Percentiles rank a stretch among this genome's conserved stretches.
These are phyloP conservation scores for Chaetomium strumarium DNA, from an alignment of 2,329 filamentous ascomycete genomes.

Conservation along the genomic window DNA sequence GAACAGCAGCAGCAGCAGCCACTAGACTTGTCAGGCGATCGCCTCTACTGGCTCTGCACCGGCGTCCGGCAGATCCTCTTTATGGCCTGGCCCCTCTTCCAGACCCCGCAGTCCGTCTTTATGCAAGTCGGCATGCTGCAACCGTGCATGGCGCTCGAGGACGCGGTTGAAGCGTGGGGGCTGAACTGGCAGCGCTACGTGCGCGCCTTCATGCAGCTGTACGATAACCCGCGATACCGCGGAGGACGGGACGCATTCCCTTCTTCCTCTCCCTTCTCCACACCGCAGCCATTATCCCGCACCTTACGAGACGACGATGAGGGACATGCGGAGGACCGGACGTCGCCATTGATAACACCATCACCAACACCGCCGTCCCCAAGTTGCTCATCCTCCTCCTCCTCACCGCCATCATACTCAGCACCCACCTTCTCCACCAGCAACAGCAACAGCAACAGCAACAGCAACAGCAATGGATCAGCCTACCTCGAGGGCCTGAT, in stretches of 20 bases:
- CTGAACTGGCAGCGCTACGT: conserved; percentile 17
- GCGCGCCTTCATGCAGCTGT: conserved; percentile 22
- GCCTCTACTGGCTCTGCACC: conserved; percentile 27
- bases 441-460: background rate
- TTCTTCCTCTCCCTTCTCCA: no score
- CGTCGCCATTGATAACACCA: no score
- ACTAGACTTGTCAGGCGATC: conserved; percentile 25
- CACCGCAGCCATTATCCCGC: no score
- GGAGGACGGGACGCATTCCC: background rate
- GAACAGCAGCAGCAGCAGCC: background rate
- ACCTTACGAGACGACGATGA: no score
- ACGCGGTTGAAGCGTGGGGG: conserved; percentile 16
- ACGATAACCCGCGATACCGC: conserved; percentile 22
- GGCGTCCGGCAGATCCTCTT: conserved; percentile 28
- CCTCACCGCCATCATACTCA: no score
- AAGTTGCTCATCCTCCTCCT: no score
- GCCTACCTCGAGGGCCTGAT: background rate
- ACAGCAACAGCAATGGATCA: background rate
- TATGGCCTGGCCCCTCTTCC: conserved; percentile 23
- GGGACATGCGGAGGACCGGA: no score
- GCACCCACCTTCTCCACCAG: no score
- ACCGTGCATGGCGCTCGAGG: conserved; percentile 22
- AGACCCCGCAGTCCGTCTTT: conserved; percentile 20
- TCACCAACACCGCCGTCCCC: no score
- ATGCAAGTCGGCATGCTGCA: conserved; percentile 10